Base-by-base conservation (phyloP, 176 grass and related monocot species). In the Thinopyrum elongatum region DNA sequence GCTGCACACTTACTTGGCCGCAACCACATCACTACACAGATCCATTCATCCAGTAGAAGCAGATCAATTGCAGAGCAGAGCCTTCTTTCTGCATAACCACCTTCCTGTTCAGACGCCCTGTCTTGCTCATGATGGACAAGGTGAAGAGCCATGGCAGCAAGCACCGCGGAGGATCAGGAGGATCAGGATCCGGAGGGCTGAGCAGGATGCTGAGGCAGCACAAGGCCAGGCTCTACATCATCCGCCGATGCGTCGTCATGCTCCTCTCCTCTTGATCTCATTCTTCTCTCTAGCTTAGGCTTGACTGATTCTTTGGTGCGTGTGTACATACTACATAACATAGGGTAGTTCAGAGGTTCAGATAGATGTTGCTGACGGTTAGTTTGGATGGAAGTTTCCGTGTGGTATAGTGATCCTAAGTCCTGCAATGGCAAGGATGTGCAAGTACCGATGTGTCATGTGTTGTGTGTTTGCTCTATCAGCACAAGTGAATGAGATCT, bases 171-270 rank as follows among this genome's bases (percentile, higher is more conserved):
- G 71, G 6, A 2, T 27, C 22, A 4, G 36, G 19, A 63, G 62
- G 76, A 65, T 70, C 62, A 33, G 26, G 28, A 44, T n/a, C n/a
- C n/a, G 79, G 79, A 77, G 87, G 91, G 0, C 87, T 92, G 1
- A 74, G 81, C 81, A 90, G 81, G 85, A 71, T 85, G 87, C 53
- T 90, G 70, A 90, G 85, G 70, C 84, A 93, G 28, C 88, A 93
- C 76, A 91, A 88, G 82, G 86, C 86, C 4, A 85, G 82, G 78
- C 83, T 91, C 77, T 88, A 86, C 82, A 88, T 86, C 64, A 92
- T 92, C 77, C 72, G 73, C 10, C 63, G 90, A 63, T 92, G 90
- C 78, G 65, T 92, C 57, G 16, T 53, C 49, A 53, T 53, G 49
- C 49, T 53, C 49, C 49, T 53, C 16, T 19, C 0, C 17, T 72